phyloP scores from a whole-genome alignment of 139 green algal species.

The Chlorella sp. region DNA sequence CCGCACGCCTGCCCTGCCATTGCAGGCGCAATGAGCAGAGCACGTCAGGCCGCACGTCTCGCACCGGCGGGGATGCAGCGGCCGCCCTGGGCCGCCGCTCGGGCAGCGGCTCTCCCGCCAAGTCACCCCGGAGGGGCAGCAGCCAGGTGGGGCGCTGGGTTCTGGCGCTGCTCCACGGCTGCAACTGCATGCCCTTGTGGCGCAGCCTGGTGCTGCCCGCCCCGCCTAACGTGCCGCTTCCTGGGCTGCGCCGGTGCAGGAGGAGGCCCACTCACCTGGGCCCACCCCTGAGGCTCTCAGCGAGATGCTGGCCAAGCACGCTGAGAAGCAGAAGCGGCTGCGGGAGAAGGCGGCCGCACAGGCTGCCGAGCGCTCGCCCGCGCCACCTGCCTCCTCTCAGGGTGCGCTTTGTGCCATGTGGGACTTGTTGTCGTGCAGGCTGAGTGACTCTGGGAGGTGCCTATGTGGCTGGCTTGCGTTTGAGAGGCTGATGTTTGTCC shows the following conservation, averaged over 20 bases:
- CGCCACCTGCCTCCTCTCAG: constrained; percentile 8
- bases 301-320: constrained; percentile 19
- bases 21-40: constrained; percentile 35
- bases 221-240: background rate
- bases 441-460: too few species aligned
- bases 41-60: background rate
- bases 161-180: background rate
- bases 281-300: constrained; percentile 12
- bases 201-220: too few species aligned
- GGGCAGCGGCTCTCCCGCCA: background rate
- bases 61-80: background rate
- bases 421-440: too few species aligned
- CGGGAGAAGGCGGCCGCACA: constrained; percentile 3
- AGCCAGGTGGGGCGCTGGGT: background rate
- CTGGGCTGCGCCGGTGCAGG: constrained; percentile 1
- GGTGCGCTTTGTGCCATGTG: too few species aligned
- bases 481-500: too few species aligned
- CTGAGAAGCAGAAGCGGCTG: constrained; percentile 29
- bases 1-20: background rate
- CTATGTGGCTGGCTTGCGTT: background rate
- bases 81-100: background rate
- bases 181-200: background rate
- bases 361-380: constrained; percentile 12
- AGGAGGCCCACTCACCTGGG: background rate
- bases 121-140: constrained; percentile 4